Percentiles rank a stretch among this genome's conserved stretches.
These are phyloP conservation scores for Solanum clarkiae DNA, from an alignment of 257 asterid species.

Conservation along the genomic window DNA sequence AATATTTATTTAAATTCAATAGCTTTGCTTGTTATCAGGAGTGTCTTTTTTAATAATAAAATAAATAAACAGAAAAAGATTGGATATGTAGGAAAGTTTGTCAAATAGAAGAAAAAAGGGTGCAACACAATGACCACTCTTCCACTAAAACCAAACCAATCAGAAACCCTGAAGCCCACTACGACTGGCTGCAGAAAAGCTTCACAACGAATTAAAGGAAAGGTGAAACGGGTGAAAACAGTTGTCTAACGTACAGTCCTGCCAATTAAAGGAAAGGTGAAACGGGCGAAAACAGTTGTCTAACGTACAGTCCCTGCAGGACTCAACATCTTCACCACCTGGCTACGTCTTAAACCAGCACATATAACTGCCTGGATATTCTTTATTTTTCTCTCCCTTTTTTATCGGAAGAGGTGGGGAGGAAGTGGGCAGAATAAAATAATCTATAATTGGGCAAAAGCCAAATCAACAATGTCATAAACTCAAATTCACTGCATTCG, in stretches of 20 bases:
- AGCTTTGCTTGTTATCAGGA: not conserved
- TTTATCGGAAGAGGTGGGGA: not conserved
- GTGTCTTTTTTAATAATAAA: not conserved
- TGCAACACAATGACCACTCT: not conserved
- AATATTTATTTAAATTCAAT: not conserved
- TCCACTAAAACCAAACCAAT: not conserved
- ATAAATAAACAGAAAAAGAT: not conserved
- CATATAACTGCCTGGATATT: not conserved
- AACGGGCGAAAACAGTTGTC: not conserved
- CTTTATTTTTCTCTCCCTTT: not conserved
- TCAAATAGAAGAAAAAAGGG: not conserved
- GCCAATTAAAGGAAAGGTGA: not conserved
- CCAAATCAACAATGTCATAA: not conserved
- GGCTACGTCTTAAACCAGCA: not conserved
- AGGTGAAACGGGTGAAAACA: not conserved
- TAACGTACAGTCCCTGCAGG: not conserved
- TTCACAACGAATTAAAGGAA: not conserved
- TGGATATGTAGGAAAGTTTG: not conserved
- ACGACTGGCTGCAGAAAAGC: not conserved
- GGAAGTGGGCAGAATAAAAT: not conserved
- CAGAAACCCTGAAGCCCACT: not conserved
- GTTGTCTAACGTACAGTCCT: not conserved
- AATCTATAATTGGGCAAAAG: not conserved
- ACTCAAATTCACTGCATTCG: not conserved
- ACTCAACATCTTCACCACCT: not conserved